Conservation (phyloP, 495 filamentous ascomycete genomes). For the Cenococcum geophilum region DNA sequence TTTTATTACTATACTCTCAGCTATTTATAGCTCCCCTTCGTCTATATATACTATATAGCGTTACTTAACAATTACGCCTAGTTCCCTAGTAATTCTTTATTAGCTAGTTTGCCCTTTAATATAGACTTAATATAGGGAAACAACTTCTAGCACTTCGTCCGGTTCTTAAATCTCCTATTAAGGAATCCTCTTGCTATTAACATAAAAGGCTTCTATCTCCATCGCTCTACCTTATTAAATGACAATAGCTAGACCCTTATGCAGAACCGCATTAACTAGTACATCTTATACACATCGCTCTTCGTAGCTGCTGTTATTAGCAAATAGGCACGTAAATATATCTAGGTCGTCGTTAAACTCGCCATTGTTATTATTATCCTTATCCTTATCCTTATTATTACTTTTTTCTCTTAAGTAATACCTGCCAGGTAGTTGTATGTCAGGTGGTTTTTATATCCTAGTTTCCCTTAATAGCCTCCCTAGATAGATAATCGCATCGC, state of each 20-base stretch:
- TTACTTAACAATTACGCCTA: background rate
- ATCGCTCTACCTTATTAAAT: slow-evolving; percentile 1
- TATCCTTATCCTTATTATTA: background rate
- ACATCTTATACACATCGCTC: slow-evolving; percentile 7
- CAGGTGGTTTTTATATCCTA: too few species aligned
- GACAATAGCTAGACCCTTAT: slow-evolving; percentile 11
- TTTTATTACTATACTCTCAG: too few species aligned
- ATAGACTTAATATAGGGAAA: slow-evolving; percentile 8
- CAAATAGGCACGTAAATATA: slow-evolving; percentile 30
- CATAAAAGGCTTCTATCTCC: slow-evolving; percentile 1
- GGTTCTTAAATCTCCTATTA: slow-evolving; percentile 6
- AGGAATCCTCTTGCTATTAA: background rate
- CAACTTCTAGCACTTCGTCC: slow-evolving; percentile 3
- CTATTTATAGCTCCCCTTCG: too few species aligned
- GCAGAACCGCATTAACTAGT: slow-evolving; percentile 15
- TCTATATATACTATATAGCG: background rate
- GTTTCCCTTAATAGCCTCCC: too few species aligned
- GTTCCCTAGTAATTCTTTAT: background rate
- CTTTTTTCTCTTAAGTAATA: background rate
- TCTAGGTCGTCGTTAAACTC: slow-evolving; percentile 23
- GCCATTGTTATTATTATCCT: too few species aligned
- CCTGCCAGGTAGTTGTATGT: background rate
- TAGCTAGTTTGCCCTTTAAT: background rate
- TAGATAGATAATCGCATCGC: too few species aligned
- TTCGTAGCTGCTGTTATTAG: slow-evolving; percentile 20